These are phyloP conservation scores for Pholiota conissans DNA, from an alignment of 768 basidiomycete genomes.

Conservation along the genomic window DNA sequence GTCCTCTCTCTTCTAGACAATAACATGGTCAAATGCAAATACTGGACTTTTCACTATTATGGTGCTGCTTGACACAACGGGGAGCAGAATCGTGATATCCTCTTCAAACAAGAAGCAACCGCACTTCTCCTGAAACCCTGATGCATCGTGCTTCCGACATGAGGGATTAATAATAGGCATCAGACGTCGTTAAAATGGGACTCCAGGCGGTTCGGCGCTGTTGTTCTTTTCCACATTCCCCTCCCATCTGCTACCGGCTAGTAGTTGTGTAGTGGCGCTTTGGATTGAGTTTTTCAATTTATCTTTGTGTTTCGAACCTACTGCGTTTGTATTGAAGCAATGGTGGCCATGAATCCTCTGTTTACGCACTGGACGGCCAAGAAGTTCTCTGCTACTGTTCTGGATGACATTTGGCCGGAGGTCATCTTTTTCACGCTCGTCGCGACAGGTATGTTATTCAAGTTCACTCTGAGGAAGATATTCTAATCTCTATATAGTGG, in stretches of 20 bases:
- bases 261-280: not conserved
- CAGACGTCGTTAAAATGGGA: not conserved
- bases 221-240: not conserved
- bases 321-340: not conserved
- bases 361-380: slow-evolving; percentile 51
- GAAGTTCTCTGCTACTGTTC: slow-evolving; percentile 54
- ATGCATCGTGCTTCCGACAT: not conserved
- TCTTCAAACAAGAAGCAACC: not conserved
- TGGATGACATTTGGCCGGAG: slow-evolving; percentile 66
- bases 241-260: not conserved
- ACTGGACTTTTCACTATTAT: not conserved
- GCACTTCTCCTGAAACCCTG: not conserved
- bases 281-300: not conserved
- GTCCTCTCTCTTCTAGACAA: not conserved
- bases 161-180: not conserved
- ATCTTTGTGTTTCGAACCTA: not conserved
- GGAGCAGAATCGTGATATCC: too few species aligned
- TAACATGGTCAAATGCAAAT: not conserved
- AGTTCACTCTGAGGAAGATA: not conserved
- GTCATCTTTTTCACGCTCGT: slow-evolving; percentile 59
- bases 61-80: too few species aligned
- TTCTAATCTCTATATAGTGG: slow-evolving; percentile 41
- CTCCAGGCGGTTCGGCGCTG: not conserved
- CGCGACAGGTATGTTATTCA: slow-evolving; percentile 43
- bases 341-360: slow-evolving; percentile 35